Evolutionary conservation across 73 alveolate genomes (phyloP).

Genomic region (Breviolum minutum): DNA sequence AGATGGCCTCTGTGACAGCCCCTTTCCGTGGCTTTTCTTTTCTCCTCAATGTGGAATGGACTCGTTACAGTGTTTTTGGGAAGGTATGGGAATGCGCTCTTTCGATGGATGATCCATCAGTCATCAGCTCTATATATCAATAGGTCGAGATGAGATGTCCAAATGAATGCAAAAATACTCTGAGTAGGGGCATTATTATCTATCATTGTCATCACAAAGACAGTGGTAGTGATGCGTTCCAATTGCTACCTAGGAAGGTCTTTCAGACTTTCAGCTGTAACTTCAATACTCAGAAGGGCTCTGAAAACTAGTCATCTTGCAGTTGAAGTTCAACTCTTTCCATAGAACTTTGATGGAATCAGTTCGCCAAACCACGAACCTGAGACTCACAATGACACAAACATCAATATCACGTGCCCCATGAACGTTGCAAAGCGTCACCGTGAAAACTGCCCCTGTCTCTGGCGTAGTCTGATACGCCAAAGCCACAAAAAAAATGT

Average conservation of each 20-base stretch:
- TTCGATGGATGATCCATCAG: too few species aligned
- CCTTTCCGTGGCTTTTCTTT: constrained; percentile 42
- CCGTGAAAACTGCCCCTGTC: not conserved
- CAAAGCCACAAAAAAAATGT: too few species aligned
- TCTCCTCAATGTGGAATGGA: constrained; percentile 3
- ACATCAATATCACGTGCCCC: not conserved
- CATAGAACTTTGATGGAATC: constrained; percentile 63
- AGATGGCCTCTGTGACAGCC: constrained; percentile 18
- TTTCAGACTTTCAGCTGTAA: too few species aligned
- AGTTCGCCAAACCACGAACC: constrained; percentile 59
- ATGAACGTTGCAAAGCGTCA: not conserved
- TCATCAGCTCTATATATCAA: too few species aligned
- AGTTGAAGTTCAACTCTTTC: constrained; percentile 4
- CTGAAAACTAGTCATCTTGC: not conserved
- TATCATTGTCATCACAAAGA: too few species aligned
- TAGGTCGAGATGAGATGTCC: not conserved
- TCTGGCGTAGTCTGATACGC: too few species aligned
- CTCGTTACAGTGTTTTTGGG: not conserved
- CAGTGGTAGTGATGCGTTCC: too few species aligned
- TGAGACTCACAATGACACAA: not conserved
- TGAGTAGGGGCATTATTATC: too few species aligned
- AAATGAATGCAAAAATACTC: not conserved
- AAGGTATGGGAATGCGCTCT: too few species aligned
- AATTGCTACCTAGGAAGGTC: too few species aligned
- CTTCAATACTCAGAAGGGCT: too few species aligned